phyloP scores from a whole-genome alignment of 2,329 filamentous ascomycete genomes.

The Triangularia verruculosa region DNA sequence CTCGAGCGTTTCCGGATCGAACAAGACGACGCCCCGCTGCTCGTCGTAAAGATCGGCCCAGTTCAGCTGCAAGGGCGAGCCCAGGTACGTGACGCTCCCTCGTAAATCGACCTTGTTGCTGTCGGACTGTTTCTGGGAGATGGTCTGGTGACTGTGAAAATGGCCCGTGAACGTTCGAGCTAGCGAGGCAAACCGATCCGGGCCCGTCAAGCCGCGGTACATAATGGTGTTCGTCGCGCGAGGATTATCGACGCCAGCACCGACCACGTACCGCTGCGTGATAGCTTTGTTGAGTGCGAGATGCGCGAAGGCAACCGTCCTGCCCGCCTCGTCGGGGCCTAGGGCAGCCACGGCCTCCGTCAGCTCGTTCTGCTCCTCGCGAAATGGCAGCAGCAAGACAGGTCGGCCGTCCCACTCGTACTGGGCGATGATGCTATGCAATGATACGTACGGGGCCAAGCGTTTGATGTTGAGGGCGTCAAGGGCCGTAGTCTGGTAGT shows the following conservation, averaged over 20 bases:
- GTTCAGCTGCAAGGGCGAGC: constrained; percentile 33
- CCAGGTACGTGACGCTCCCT: constrained; percentile 33
- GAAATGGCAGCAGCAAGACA: constrained; percentile 35
- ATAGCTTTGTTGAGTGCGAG: constrained; percentile 35
- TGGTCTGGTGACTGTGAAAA: constrained; percentile 35
- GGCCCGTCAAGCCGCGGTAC: constrained; percentile 31
- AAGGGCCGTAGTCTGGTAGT: constrained; percentile 33
- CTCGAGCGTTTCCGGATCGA: constrained; percentile 32
- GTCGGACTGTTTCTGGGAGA: constrained; percentile 24
- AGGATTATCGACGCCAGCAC: constrained; percentile 8
- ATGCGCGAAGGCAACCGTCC: constrained; percentile 34
- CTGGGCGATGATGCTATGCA: constrained; percentile 26
- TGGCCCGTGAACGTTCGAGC: constrained; percentile 36
- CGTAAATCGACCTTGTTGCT: constrained; percentile 10
- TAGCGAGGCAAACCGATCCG: constrained; percentile 28
- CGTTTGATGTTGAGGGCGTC: constrained; percentile 30
- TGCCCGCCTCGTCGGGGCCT: constrained; percentile 22
- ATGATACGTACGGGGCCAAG: constrained; percentile 27
- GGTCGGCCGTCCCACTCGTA: constrained; percentile 32
- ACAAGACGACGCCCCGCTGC: constrained; percentile 30
- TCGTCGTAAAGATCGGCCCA: constrained; percentile 34
- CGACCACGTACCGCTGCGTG: constrained; percentile 30
- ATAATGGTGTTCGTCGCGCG: constrained; percentile 19
- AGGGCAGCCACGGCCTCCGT: constrained; percentile 27
- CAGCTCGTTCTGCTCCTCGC: constrained; percentile 33